Base-by-base conservation (phyloP, 2,329 filamentous ascomycete genomes). In the Aspergillus eucalypticola region DNA sequence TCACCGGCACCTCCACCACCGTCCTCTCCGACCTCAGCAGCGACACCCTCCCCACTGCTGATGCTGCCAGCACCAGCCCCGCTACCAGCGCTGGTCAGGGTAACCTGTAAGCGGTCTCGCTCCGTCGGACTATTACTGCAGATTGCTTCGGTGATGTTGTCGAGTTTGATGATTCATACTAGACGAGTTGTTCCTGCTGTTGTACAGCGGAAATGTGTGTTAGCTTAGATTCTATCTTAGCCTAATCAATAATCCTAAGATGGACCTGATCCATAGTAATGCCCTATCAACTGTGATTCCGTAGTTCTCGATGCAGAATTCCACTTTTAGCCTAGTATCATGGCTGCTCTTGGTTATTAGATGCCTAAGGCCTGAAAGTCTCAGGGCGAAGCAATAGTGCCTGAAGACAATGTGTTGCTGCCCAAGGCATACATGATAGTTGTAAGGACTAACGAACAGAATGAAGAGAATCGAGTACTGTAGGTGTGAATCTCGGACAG, bases 191-290 rank as follows among this genome's bases (percentile, higher is more conserved):
- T 54, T 44, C 15, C 39, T 54, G 52, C 52, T 44, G 52, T 21
- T 54, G 17, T 21, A 32, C 23, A 29, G 52, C 23, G 27, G 52
- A 27, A 46, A 35, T 13, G n/a, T 44, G 52, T 54, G 52, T 32
- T 46, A 21, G 19, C 25, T 21, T 54, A 27, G 39, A 39, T 54
- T 54, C 52, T 46, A 54, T 54, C 52, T 54, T 54, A 54, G 52
- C 39, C 38, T 54, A 54, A 46, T 54, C 5, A 29, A 46, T 54
- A 54, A 54, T 54, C 7, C 52, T 54, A 35, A 54, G 52, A 54
- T 54, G 23, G 52, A 54, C 5, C 15, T 44, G 15, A 27, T 38
- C 13, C n/a, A 23, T 6, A n/a, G 8, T 39, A 35, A 38, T 17
- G 1, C 21, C 10, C 19, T 5, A 11, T 38, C 15, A 2, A 7